These are phyloP conservation scores for Dalechampia spathulata DNA, from an alignment of 441 rosid species.

Conservation along the genomic window DNA sequence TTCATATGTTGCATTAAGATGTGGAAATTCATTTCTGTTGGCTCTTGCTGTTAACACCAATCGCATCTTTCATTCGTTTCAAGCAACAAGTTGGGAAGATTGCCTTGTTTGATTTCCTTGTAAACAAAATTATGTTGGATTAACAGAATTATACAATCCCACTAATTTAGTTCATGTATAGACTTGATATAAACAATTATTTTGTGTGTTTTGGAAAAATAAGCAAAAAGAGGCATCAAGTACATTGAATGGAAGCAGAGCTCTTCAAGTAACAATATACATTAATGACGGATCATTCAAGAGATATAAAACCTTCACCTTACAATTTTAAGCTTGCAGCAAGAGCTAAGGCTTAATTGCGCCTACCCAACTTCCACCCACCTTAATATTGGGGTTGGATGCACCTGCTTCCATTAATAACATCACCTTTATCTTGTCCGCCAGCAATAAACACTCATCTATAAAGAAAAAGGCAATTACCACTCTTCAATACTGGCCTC, in stretches of 20 bases:
- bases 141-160: too few species aligned
- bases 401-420: conserved; percentile 42
- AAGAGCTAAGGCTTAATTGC: conserved; percentile 34
- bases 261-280: background rate
- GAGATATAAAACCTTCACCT: conserved; percentile 11
- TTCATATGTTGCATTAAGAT: conserved; percentile 7
- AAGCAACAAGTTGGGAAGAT: too few species aligned
- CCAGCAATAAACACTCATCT: conserved; percentile 24
- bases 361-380: conserved; percentile 37
- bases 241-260: background rate
- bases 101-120: too few species aligned
- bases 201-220: background rate
- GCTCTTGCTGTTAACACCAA: background rate
- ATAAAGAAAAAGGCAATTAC: conserved; percentile 9
- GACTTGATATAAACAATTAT: too few species aligned
- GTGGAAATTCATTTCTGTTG: conserved; percentile 8
- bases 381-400: conserved; percentile 26
- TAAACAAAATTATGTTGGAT: too few species aligned
- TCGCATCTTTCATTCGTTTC: background rate
- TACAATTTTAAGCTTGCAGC: conserved; percentile 11
- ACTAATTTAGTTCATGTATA: too few species aligned
- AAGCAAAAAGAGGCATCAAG: background rate
- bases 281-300: conserved; percentile 2
- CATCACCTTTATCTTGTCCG: conserved; percentile 31
- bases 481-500: background rate